Evolutionary conservation across 176 grass and related monocot genomes (phyloP).

Genomic region (Cenchrus fungigraminus): DNA sequence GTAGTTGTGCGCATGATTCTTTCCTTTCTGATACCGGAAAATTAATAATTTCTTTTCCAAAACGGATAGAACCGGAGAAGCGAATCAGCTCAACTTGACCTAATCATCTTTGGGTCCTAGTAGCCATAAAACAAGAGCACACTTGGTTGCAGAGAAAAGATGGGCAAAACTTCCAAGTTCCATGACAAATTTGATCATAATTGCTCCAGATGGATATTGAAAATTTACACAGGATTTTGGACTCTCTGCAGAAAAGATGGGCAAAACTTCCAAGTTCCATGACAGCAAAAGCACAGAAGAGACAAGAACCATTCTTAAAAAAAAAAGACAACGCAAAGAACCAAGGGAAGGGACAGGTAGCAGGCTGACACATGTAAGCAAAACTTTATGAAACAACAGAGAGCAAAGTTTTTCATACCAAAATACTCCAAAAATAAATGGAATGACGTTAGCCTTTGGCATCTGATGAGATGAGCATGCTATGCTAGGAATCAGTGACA

Average conservation of each 20-base stretch:
- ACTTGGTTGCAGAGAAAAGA: neutral
- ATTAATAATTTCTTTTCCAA: neutral
- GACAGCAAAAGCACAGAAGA: neutral
- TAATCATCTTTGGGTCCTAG: neutral
- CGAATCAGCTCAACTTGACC: constrained; percentile 13
- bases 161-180: too few species aligned
- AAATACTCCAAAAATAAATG: neutral
- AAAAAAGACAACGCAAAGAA: neutral
- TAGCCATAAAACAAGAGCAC: constrained; percentile 4
- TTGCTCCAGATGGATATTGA: neutral
- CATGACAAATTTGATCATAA: neutral
- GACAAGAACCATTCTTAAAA: neutral
- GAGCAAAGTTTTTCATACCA: neutral
- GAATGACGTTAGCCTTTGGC: neutral
- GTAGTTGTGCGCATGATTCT: neutral
- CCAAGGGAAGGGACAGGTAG: constrained; percentile 9
- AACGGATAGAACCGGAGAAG: constrained; percentile 6
- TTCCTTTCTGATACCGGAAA: neutral
- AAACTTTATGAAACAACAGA: neutral
- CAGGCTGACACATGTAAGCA: constrained; percentile 7
- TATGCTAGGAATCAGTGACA: neutral
- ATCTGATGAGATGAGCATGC: neutral
- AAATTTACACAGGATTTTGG: neutral
- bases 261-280: neutral
- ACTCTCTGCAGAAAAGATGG: neutral